Percentiles rank a stretch among this genome's conserved stretches.
phyloP scores from a whole-genome alignment of 1,139 yeast species.

The Taphrina communis region DNA sequence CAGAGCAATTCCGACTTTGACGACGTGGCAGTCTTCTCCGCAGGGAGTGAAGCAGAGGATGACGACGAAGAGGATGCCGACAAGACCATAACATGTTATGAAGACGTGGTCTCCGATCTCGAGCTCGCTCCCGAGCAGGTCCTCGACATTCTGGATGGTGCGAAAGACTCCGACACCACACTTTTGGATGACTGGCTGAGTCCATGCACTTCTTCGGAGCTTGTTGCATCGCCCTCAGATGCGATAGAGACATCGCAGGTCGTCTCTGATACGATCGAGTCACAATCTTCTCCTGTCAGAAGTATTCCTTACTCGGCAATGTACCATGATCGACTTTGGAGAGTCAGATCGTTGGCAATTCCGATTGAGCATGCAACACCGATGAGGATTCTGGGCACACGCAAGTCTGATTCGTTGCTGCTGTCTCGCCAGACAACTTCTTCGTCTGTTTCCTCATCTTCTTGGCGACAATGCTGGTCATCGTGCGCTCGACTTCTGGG shows the following conservation, averaged over 20 bases:
- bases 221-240: background rate
- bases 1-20: background rate
- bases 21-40: background rate
- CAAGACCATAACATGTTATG: constrained; percentile 14
- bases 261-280: background rate
- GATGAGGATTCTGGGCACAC: background rate
- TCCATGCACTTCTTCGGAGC: background rate
- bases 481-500: background rate
- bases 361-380: background rate
- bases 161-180: background rate
- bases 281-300: background rate
- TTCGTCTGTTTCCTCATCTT: background rate
- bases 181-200: background rate
- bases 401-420: background rate
- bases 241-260: background rate
- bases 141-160: background rate
- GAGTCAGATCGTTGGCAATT: background rate
- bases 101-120: background rate
- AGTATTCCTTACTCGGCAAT: background rate
- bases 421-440: background rate
- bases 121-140: background rate
- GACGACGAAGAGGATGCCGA: background rate
- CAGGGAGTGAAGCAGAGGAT: background rate
- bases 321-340: constrained; percentile 4
- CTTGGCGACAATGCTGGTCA: constrained; percentile 14